Conservation (phyloP, 164 flowering plant genomes). For the Stephania japonica region DNA sequence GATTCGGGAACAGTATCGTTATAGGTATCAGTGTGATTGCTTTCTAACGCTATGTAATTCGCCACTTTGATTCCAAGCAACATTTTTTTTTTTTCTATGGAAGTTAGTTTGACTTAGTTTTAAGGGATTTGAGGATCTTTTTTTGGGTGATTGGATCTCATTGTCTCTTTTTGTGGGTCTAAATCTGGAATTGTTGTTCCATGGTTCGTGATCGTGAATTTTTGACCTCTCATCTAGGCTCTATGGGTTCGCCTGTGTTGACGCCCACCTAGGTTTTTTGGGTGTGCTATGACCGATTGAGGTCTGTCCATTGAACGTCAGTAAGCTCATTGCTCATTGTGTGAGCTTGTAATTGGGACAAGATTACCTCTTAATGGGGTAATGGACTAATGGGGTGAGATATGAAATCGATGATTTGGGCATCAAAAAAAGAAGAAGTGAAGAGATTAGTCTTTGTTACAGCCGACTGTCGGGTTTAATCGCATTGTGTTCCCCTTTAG, state of each 20-base stretch:
- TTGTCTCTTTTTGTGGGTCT: not conserved
- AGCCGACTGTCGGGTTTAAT: not conserved
- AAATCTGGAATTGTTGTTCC: not conserved
- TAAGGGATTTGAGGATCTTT: not conserved
- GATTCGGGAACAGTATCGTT: not conserved
- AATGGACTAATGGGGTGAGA: too few species aligned
- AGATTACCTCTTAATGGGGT: too few species aligned
- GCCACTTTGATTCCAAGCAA: not conserved
- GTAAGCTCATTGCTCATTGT: too few species aligned
- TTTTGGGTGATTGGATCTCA: not conserved
- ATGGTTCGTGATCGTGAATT: not conserved
- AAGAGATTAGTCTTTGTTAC: not conserved
- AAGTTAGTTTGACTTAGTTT: not conserved
- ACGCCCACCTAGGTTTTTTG: too few species aligned
- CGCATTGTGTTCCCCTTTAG: not conserved
- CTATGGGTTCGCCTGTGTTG: too few species aligned
- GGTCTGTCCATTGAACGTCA: too few species aligned
- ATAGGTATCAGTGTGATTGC: not conserved
- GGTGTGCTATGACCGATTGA: too few species aligned
- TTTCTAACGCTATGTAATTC: not conserved
- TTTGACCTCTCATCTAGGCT: too few species aligned
- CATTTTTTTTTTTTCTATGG: not conserved
- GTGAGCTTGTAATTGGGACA: too few species aligned
- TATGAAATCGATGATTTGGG: too few species aligned
- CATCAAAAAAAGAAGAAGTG: too few species aligned